Conservation (phyloP, 1,284 basidiomycete species). For the Clitocybe nebularis region DNA sequence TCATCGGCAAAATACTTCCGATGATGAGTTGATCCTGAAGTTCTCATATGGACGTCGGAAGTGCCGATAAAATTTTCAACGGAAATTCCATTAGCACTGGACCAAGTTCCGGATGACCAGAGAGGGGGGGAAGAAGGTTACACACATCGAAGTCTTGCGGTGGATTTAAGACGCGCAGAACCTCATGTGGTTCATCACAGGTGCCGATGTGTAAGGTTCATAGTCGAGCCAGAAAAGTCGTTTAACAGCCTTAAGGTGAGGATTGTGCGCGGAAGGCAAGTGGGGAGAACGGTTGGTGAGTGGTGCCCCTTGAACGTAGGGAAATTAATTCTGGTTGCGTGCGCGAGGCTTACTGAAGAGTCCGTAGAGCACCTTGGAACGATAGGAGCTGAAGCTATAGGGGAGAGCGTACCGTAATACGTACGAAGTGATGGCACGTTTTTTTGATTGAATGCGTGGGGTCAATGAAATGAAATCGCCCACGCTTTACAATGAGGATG, state of each 20-base stretch:
- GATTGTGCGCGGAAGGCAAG: too few relatives aligned
- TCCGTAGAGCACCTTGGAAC: not conserved
- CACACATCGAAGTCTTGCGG: not conserved
- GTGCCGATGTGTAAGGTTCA: too few relatives aligned
- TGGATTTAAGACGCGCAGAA: not conserved
- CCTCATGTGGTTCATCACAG: not conserved
- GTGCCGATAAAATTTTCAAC: not conserved
- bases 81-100: not conserved
- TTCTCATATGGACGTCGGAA: not conserved
- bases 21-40: too few relatives aligned
- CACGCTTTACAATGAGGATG: not conserved
- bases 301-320: too few relatives aligned
- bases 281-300: too few relatives aligned
- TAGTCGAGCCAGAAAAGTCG: too few relatives aligned
- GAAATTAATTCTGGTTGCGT: too few relatives aligned
- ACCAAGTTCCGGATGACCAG: not conserved
- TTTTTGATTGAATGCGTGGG: not conserved
- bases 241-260: too few relatives aligned
- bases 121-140: not conserved
- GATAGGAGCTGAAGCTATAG: too few relatives aligned
- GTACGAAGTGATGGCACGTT: slow-evolving; percentile 1
- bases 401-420: not conserved
- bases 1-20: too few relatives aligned
- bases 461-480: not conserved
- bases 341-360: not conserved